phyloP scores from a whole-genome alignment of 257 asterid genomes.

The Capsicum chinense region DNA sequence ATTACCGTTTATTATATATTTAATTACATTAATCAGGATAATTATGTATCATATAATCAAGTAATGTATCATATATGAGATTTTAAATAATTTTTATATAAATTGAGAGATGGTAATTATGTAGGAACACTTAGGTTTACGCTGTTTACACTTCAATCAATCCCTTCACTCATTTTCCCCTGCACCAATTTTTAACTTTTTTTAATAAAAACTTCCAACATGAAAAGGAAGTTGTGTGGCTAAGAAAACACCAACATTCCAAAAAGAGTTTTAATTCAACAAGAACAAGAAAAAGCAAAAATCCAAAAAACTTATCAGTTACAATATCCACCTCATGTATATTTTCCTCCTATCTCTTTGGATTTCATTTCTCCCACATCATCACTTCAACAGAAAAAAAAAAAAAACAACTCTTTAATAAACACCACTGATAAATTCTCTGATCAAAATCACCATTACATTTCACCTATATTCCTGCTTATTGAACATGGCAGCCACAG shows the following conservation, averaged over 20 bases:
- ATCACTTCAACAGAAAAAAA: constrained; percentile 32
- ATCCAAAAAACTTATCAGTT: constrained; percentile 58
- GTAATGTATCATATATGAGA: too few relatives aligned
- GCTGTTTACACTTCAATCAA: too few relatives aligned
- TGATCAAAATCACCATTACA: constrained; percentile 13
- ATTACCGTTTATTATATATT: too few relatives aligned
- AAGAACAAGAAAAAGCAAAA: neutral
- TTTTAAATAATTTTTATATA: too few relatives aligned
- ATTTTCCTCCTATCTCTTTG: constrained; percentile 56
- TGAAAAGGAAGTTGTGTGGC: constrained; percentile 28
- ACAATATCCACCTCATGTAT: constrained; percentile 36
- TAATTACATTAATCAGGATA: too few relatives aligned
- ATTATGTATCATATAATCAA: too few relatives aligned
- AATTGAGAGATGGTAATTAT: too few relatives aligned
- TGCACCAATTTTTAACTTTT: too few relatives aligned
- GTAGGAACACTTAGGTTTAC: too few relatives aligned
- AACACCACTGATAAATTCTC: neutral
- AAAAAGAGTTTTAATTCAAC: constrained; percentile 26
- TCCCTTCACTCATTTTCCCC: too few relatives aligned
- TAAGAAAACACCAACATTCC: constrained; percentile 27
- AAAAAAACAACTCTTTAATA: too few relatives aligned
- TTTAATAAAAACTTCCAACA: neutral
- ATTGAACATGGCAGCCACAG: constrained; percentile 59
- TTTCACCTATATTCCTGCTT: constrained; percentile 31
- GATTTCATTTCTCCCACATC: constrained; percentile 60